Conservation (phyloP, 208 protist genomes). For the Angomonas deanei region DNA sequence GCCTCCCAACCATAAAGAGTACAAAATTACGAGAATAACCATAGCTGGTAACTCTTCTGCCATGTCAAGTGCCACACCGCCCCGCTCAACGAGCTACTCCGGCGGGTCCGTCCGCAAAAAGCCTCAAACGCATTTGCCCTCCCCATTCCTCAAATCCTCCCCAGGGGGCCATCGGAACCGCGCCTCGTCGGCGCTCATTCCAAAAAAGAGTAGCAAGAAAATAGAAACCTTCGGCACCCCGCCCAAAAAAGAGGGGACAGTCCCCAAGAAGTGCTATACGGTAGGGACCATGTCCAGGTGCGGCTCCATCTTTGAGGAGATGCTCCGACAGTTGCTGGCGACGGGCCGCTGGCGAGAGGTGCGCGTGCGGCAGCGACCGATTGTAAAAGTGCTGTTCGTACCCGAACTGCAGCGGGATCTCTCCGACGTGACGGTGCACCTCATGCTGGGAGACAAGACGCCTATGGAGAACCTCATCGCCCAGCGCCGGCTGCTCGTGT, state of each 20-base stretch:
- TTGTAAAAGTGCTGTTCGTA: conserved; percentile 31
- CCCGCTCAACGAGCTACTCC: too few relatives aligned
- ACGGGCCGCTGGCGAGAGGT: conserved; percentile 50
- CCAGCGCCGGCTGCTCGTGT: conserved; percentile 19
- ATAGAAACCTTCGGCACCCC: neutral
- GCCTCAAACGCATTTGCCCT: too few relatives aligned
- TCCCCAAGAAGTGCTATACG: conserved; percentile 19
- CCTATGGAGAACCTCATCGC: conserved; percentile 48
- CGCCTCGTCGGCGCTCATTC: neutral
- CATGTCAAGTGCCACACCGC: too few relatives aligned
- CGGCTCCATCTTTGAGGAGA: conserved; percentile 73
- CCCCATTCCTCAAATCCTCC: too few relatives aligned
- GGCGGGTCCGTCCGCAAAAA: too few relatives aligned
- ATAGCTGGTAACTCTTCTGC: too few relatives aligned
- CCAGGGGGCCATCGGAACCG: too few relatives aligned
- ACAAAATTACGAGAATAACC: too few relatives aligned
- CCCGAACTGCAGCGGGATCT: conserved; percentile 20
- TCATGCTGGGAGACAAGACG: conserved; percentile 70
- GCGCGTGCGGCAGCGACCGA: conserved; percentile 8
- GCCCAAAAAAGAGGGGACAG: neutral
- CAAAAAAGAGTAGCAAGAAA: neutral
- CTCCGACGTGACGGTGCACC: conserved; percentile 34
- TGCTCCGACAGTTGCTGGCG: conserved; percentile 50
- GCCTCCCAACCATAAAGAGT: too few relatives aligned
- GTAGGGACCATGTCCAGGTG: conserved; percentile 60